These are phyloP conservation scores for Panicum hallii DNA, from an alignment of 202 grass and related monocot genomes.

Conservation along the genomic window DNA sequence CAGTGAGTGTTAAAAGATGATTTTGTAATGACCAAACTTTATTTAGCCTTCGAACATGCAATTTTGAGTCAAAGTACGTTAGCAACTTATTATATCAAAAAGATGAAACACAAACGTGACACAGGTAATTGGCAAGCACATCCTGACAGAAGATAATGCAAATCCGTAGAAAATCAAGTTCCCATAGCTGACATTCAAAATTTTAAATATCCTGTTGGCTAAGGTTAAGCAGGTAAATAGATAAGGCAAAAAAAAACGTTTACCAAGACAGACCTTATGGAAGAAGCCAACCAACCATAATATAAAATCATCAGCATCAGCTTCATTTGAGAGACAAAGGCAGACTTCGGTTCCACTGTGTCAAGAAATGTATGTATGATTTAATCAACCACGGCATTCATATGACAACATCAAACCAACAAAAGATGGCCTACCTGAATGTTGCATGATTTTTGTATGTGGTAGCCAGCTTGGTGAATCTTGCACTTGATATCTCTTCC, in stretches of 20 bases:
- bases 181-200: background rate
- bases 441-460: constrained; percentile 58
- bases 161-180: background rate
- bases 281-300: constrained; percentile 58
- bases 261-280: constrained; percentile 55
- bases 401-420: constrained; percentile 24
- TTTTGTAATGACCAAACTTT: background rate
- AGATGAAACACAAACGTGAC: background rate
- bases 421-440: constrained; percentile 65
- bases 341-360: constrained; percentile 78
- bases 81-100: background rate
- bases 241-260: background rate
- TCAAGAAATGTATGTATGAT: constrained; percentile 21
- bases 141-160: constrained; percentile 3
- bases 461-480: constrained; percentile 63
- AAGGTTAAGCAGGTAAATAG: constrained; percentile 7
- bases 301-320: constrained; percentile 54
- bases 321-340: constrained; percentile 62
- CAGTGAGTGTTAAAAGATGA: background rate
- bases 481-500: constrained; percentile 55
- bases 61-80: background rate
- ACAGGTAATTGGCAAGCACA: background rate
- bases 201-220: background rate
- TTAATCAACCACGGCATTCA: constrained; percentile 1
- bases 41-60: constrained; percentile 8